phyloP scores from a whole-genome alignment of 345 rosid genomes.

The Cochlearia excelsa region DNA sequence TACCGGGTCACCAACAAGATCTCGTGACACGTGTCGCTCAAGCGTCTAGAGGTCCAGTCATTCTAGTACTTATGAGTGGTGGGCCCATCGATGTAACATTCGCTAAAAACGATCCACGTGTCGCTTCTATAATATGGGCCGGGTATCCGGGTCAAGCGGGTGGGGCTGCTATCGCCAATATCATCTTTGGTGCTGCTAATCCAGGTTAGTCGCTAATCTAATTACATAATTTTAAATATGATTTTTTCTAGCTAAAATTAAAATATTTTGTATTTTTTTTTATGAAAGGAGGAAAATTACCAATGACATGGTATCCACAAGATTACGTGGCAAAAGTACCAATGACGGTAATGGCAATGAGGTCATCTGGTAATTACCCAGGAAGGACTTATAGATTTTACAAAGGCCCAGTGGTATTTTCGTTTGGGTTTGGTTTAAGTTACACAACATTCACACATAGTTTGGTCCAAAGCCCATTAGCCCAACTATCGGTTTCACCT shows the following conservation, averaged over 20 bases:
- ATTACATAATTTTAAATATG: not conserved
- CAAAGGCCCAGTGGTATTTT: constrained; percentile 83
- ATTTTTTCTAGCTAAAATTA: not conserved
- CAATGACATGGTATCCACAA: constrained; percentile 95
- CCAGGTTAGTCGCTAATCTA: constrained; percentile 46
- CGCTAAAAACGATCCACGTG: constrained; percentile 72
- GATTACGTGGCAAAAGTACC: constrained; percentile 66
- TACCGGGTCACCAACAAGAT: constrained; percentile 77
- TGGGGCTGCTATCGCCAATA: constrained; percentile 77
- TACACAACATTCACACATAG: constrained; percentile 54
- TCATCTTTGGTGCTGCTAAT: constrained; percentile 70
- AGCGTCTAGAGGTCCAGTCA: constrained; percentile 64
- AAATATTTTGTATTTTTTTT: constrained; percentile 1
- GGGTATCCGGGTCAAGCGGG: constrained; percentile 99
- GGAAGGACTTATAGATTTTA: constrained; percentile 94
- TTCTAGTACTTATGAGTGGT: constrained; percentile 74
- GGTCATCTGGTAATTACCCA: constrained; percentile 60
- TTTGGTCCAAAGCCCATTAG: constrained; percentile 48
- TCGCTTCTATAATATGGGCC: constrained; percentile 86
- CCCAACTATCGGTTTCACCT: constrained; percentile 41
- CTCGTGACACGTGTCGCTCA: constrained; percentile 69
- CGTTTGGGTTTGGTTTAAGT: constrained; percentile 77
- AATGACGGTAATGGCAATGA: constrained; percentile 86
- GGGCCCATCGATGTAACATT: constrained; percentile 84
- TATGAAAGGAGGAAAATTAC: constrained; percentile 73